Evolutionary conservation across 1,139 yeast genomes (phyloP), one percentile per base, ranked within the genome.

Genomic region (Saccharomyces hybrid): DNA sequence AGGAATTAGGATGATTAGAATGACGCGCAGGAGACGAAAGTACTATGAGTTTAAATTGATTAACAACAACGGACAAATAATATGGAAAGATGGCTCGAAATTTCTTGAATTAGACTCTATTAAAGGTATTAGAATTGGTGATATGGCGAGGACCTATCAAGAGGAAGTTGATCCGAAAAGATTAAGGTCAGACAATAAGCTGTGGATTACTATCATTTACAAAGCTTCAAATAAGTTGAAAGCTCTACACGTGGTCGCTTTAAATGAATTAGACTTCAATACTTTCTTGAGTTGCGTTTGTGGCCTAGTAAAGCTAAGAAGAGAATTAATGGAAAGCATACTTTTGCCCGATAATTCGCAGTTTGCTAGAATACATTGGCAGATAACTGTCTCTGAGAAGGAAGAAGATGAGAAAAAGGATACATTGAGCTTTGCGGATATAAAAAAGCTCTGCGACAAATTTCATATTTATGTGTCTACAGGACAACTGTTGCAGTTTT

Each of bases 201-300:
- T 81, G 16, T 93, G 99, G 99, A 78, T 88, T 1, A 84, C 96
- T 0, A 79, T 93, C 32, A 81, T 88, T 13, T 91, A 88, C 65
- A 73, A 74, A 16, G 66, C 68, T 5, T 65, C 72, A 7, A 78
- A 79, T 60, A 79, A 80, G 56, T 72, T 81, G 54, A 84, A 86
- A 58, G 82, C 82, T 1, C 69, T 93, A 52, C 97, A 93, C 72
- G 72, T 90, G 31, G 82, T 91, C 13, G 89, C 96, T 0, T 80
- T 83, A 25, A 78, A 84, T 2, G 79, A 75, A 52, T 77, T 75
- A 48, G 93, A 87, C 57, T 82, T 81, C 55, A 80, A 80, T 47
- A 65, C 78, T 25, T 79, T 91, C 56, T 70, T 80, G 34, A 63
- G 66, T 7, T 74, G 82, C 2, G 58, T 84, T 16, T 68, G 72